These are phyloP conservation scores for Trichoderma arundinaceum DNA, from an alignment of 2,329 filamentous ascomycete species.

Conservation along the genomic window DNA sequence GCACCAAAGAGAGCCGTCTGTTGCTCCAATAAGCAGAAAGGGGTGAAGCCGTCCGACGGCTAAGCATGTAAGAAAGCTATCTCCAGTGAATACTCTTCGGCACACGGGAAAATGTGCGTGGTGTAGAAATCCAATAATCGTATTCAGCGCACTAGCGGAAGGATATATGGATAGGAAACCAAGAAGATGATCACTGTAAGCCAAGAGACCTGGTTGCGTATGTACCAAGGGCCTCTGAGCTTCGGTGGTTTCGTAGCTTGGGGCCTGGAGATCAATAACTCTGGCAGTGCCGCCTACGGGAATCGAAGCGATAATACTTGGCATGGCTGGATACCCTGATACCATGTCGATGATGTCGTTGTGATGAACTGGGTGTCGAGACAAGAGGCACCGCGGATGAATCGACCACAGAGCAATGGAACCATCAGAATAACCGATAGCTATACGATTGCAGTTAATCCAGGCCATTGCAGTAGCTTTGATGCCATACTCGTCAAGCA, in stretches of 20 bases:
- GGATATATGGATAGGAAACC: constrained; percentile 61
- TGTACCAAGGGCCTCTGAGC: constrained; percentile 57
- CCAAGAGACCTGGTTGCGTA: constrained; percentile 59
- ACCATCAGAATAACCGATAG: constrained; percentile 62
- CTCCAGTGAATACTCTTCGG: constrained; percentile 57
- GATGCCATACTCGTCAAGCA: constrained; percentile 54
- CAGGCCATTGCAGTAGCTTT: constrained; percentile 60
- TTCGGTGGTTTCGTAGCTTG: constrained; percentile 60
- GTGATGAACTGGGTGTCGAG: constrained; percentile 59
- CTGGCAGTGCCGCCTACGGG: constrained; percentile 61
- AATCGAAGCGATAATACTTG: constrained; percentile 60
- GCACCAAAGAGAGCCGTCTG: constrained; percentile 60
- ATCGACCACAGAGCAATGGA: constrained; percentile 63
- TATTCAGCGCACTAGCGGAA: constrained; percentile 58
- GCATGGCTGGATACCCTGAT: constrained; percentile 62
- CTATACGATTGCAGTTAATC: constrained; percentile 61
- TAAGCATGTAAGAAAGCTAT: constrained; percentile 58
- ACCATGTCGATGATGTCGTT: constrained; percentile 60
- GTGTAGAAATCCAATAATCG: constrained; percentile 59
- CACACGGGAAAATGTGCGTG: constrained; percentile 58
- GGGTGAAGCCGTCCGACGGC: constrained; percentile 58
- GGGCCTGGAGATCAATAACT: constrained; percentile 58
- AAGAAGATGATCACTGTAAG: constrained; percentile 61
- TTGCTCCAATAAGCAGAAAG: constrained; percentile 58
- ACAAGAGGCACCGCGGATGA: constrained; percentile 54